phyloP scores from a whole-genome alignment of 1,284 basidiomycete species.

The Heterobasidion irregulare region DNA sequence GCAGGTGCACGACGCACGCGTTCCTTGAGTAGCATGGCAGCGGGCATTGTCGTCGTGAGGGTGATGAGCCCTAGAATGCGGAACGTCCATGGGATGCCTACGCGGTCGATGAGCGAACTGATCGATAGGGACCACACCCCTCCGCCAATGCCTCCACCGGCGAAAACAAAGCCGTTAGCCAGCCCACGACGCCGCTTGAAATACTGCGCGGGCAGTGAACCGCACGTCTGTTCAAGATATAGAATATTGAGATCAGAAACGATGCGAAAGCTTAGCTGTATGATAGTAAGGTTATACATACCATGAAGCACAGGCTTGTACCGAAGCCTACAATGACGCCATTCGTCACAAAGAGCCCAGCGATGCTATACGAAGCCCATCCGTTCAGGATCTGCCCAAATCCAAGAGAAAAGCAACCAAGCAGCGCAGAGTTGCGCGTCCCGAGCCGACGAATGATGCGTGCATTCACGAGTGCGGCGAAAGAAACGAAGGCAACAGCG shows the following conservation, averaged over 20 bases:
- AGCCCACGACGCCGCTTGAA: slow-evolving; percentile 22
- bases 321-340: slow-evolving; percentile 7
- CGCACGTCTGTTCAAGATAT: neutral
- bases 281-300: slow-evolving; percentile 9
- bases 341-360: slow-evolving; percentile 6
- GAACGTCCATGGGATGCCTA: slow-evolving; percentile 25
- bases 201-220: slow-evolving; percentile 21
- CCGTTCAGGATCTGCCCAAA: slow-evolving; percentile 5
- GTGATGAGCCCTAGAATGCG: slow-evolving; percentile 23
- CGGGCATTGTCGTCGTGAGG: slow-evolving; percentile 19
- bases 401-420: slow-evolving; percentile 5
- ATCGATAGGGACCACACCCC: slow-evolving; percentile 20
- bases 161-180: slow-evolving; percentile 25
- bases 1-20: slow-evolving; percentile 13
- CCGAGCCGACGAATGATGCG: slow-evolving; percentile 7
- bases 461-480: slow-evolving; percentile 7
- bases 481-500: slow-evolving; percentile 4
- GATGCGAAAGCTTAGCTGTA: neutral
- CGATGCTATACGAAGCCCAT: slow-evolving; percentile 1
- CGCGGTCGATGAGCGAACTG: slow-evolving; percentile 19
- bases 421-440: slow-evolving; percentile 5
- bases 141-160: slow-evolving; percentile 24
- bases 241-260: neutral
- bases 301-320: slow-evolving; percentile 7
- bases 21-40: slow-evolving; percentile 22